A percentile compares a stretch with the other conserved stretches of the same genome.
Conservation (phyloP, 805 yeast species). For the Schwanniomyces polymorphus region DNA sequence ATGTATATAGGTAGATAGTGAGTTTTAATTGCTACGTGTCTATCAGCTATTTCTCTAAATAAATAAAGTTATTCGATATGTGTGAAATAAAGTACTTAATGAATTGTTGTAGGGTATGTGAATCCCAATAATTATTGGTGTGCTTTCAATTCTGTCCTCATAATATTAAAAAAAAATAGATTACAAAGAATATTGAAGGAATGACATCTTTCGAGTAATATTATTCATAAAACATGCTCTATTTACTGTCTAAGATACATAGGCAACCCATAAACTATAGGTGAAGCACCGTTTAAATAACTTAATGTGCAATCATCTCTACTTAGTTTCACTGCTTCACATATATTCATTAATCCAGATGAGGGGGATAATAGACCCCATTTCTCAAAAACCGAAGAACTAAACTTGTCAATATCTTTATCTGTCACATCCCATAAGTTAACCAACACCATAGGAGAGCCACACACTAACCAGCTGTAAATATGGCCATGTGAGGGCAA, state of each 20-base stretch:
- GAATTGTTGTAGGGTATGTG: not conserved
- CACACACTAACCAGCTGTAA: constrained; percentile 72
- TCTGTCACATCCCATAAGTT: constrained; percentile 98
- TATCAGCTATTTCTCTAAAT: too few relatives aligned
- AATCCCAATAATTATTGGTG: not conserved
- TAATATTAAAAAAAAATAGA: not conserved
- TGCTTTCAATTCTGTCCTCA: not conserved
- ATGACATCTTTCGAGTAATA: not conserved
- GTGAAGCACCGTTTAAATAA: constrained; percentile 89
- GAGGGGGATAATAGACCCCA: constrained; percentile 57
- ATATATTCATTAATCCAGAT: constrained; percentile 27
- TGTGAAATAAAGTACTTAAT: not conserved
- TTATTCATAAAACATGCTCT: not conserved
- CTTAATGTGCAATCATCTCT: constrained; percentile 67
- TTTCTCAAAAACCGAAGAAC: constrained; percentile 54
- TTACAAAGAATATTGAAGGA: not conserved
- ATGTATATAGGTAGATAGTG: too few relatives aligned
- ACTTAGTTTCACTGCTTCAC: constrained; percentile 60
- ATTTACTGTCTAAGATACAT: constrained; percentile 17
- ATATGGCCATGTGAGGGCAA: constrained; percentile 78
- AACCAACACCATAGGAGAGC: constrained; percentile 80
- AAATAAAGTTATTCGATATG: not conserved
- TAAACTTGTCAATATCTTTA: constrained; percentile 85
- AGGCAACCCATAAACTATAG: constrained; percentile 88
- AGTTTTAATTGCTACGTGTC: too few relatives aligned